Conservation (phyloP, 2,329 filamentous ascomycete genomes). For the Sclerotiophoma versabilis region DNA sequence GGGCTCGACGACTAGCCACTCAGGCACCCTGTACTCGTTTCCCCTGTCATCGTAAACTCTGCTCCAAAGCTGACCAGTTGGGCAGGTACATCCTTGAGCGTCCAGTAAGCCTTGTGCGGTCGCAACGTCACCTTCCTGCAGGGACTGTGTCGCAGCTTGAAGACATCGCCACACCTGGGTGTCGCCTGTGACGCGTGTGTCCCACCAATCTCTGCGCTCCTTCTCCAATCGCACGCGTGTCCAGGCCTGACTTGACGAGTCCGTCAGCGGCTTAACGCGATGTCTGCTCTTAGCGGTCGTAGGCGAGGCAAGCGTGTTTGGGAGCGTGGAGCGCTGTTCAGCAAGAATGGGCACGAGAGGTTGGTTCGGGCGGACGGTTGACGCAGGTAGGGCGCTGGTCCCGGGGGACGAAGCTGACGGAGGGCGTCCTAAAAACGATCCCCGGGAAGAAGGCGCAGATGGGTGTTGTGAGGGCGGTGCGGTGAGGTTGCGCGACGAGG, state of each 20-base stretch:
- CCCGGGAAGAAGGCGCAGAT: conserved; percentile 11
- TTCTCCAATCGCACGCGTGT: conserved; percentile 71
- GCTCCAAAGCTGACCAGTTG: conserved; percentile 50
- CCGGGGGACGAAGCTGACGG: neutral
- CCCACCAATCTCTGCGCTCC: conserved; percentile 86
- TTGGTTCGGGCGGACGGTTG: conserved; percentile 33
- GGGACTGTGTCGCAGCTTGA: conserved; percentile 68
- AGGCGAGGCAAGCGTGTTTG: conserved; percentile 35
- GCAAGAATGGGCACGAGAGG: conserved; percentile 36
- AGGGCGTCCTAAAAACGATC: conserved; percentile 2
- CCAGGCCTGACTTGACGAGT: conserved; percentile 33
- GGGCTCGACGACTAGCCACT: conserved; percentile 56
- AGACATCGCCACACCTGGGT: conserved; percentile 83
- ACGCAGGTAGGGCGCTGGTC: conserved; percentile 4
- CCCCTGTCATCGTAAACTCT: conserved; percentile 56
- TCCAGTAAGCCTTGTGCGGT: conserved; percentile 79
- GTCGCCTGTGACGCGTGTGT: conserved; percentile 81
- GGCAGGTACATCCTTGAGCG: conserved; percentile 68
- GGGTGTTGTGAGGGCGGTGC: conserved; percentile 19
- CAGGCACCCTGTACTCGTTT: conserved; percentile 53
- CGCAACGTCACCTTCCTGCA: conserved; percentile 62
- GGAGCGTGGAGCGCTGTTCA: conserved; percentile 37
- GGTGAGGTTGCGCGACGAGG: conserved; percentile 31
- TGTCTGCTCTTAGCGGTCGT: conserved; percentile 19
- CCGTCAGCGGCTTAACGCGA: conserved; percentile 31